Conservation (phyloP, 2,329 filamentous ascomycete genomes). For the Plectosphaerella sp. region DNA sequence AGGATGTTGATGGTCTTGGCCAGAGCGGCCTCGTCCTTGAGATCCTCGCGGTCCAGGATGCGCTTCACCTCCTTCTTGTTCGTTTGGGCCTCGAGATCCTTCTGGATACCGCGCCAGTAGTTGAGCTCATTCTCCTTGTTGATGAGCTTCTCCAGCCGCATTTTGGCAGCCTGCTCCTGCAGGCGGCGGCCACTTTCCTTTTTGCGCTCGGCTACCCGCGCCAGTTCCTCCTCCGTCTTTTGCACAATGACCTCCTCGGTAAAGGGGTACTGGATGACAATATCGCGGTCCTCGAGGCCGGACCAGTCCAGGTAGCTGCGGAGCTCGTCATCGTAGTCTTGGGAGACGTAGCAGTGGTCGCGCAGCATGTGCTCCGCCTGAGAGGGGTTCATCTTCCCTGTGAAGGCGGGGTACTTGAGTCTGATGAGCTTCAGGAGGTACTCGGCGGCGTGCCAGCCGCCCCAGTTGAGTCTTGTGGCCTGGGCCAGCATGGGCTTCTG, state of each 20-base stretch:
- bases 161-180: conserved; percentile 95
- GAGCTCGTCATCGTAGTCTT: conserved; percentile 77
- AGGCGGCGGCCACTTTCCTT: conserved; percentile 88
- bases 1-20: conserved; percentile 84
- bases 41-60: conserved; percentile 81
- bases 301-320: conserved; percentile 81
- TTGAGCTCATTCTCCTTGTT: conserved; percentile 94
- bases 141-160: conserved; percentile 91
- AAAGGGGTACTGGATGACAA: conserved; percentile 87
- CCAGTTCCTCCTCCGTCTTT: conserved; percentile 92
- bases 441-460: conserved; percentile 82
- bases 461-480: conserved; percentile 90
- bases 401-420: conserved; percentile 88
- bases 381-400: conserved; percentile 76
- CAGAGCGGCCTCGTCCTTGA: conserved; percentile 84
- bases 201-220: conserved; percentile 84
- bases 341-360: conserved; percentile 86
- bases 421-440: conserved; percentile 86
- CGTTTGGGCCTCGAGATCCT: conserved; percentile 59
- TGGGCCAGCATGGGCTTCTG: conserved; percentile 79
- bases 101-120: conserved; percentile 83
- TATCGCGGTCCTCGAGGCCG: conserved; percentile 82
- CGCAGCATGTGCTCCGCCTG: conserved; percentile 85
- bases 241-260: conserved; percentile 86
- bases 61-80: conserved; percentile 90